These are phyloP conservation scores for Crithidia expoeki DNA, from an alignment of 208 protist genomes.

Conservation along the genomic window DNA sequence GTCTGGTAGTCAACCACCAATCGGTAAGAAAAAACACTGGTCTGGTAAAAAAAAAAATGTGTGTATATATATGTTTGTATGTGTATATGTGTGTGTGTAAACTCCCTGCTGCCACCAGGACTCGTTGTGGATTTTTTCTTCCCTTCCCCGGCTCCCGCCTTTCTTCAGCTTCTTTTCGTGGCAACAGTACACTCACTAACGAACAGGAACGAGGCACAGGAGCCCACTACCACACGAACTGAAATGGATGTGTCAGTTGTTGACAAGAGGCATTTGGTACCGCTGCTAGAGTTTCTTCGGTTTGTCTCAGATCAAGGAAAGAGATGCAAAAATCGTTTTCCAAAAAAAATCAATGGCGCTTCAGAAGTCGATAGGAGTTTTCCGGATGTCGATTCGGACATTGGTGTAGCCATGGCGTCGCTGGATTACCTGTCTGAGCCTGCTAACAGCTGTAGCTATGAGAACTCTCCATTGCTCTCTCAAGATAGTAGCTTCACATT, in stretches of 20 bases:
- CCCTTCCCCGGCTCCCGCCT: no score
- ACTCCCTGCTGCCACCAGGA: no score
- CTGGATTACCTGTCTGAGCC: neutral
- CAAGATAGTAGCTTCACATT: neutral
- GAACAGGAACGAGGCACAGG: neutral
- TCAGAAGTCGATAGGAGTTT: neutral
- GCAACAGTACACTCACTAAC: no score
- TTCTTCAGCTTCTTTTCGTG: no score
- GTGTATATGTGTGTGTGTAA: no score
- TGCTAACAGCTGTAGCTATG: conserved; percentile 1
- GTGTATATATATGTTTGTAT: no score
- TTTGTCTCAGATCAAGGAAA: conserved; percentile 23
- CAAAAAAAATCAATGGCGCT: conserved; percentile 29
- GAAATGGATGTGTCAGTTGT: neutral
- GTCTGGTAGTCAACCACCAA: no score
- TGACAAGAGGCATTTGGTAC: conserved; percentile 39
- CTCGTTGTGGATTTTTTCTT: no score
- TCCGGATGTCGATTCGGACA: neutral
- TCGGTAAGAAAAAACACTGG: no score
- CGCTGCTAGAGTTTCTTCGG: conserved; percentile 54
- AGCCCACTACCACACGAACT: neutral
- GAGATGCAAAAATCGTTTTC: conserved; percentile 13
- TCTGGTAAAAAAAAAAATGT: no score
- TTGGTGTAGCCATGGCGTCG: neutral
- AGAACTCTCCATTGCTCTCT: neutral